Percentiles rank a stretch among this genome's conserved stretches.
Conservation (phyloP, 2,329 filamentous ascomycete species). For the Spiromastix sp. region DNA sequence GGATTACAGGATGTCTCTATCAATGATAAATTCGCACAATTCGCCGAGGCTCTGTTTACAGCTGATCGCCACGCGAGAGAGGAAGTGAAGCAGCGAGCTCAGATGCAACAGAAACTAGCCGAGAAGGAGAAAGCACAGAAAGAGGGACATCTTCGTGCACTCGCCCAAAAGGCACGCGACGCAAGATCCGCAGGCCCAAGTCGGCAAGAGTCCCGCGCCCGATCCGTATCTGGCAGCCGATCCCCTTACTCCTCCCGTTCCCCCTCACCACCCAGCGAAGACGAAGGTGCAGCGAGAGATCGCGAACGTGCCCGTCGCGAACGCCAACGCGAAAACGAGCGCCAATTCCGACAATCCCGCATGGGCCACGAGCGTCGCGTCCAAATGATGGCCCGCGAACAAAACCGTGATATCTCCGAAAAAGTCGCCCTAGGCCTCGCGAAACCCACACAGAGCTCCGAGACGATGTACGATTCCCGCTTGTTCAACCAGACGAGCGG, state of each 20-base stretch:
- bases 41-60: slow-evolving; percentile 87
- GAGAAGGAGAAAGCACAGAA: slow-evolving; percentile 95
- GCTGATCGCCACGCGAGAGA: slow-evolving; percentile 91
- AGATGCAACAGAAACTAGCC: slow-evolving; percentile 91
- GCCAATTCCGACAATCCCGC: slow-evolving; percentile 81
- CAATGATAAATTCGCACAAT: slow-evolving; percentile 97
- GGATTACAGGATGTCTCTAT: slow-evolving; percentile 89
- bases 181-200: slow-evolving; percentile 52
- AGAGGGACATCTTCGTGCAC: slow-evolving; percentile 76
- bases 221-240: slow-evolving; percentile 38
- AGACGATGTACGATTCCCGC: slow-evolving; percentile 94
- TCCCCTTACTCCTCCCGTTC: slow-evolving; percentile 34
- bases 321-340: slow-evolving; percentile 68
- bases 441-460: slow-evolving; percentile 83
- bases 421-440: slow-evolving; percentile 91
- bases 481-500: slow-evolving; percentile 91
- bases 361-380: slow-evolving; percentile 92
- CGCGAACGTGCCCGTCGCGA: slow-evolving; percentile 70
- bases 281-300: slow-evolving; percentile 62
- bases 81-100: slow-evolving; percentile 80
- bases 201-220: slow-evolving; percentile 35
- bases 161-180: slow-evolving; percentile 86
- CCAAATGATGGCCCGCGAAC: slow-evolving; percentile 87
- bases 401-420: slow-evolving; percentile 93
- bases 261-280: slow-evolving; percentile 43